Conservation (phyloP, 805 yeast genomes). For the Metschnikowia kunwiensis region DNA sequence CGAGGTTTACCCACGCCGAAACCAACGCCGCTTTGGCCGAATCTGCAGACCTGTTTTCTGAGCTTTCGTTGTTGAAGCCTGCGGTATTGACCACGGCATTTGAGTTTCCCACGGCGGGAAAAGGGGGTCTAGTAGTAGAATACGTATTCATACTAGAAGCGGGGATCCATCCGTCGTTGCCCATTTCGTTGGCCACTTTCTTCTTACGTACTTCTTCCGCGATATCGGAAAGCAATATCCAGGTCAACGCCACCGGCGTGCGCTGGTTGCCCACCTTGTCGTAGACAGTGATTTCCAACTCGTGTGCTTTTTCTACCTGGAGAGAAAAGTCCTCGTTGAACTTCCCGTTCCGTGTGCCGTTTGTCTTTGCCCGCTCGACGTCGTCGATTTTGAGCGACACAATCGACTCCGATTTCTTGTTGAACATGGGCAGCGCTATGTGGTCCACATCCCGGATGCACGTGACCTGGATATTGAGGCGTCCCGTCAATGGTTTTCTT, state of each 20-base stretch:
- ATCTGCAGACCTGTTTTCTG: slow-evolving; percentile 4
- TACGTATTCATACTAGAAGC: slow-evolving; percentile 51
- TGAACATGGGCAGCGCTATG: slow-evolving; percentile 75
- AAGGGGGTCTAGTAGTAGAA: slow-evolving; percentile 6
- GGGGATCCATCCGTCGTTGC: slow-evolving; percentile 81
- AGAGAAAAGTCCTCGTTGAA: slow-evolving; percentile 83
- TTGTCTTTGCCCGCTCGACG: slow-evolving; percentile 74
- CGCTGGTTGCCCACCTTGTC: slow-evolving; percentile 67
- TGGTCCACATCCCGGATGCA: slow-evolving; percentile 90
- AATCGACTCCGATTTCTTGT: slow-evolving; percentile 74
- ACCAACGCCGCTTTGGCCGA: slow-evolving; percentile 39
- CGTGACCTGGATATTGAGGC: slow-evolving; percentile 65
- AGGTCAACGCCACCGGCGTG: slow-evolving; percentile 87
- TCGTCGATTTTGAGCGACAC: slow-evolving; percentile 85
- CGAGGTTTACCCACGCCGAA: slow-evolving; percentile 85
- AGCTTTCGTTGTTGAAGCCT: background rate
- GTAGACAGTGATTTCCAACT: slow-evolving; percentile 81
- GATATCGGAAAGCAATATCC: slow-evolving; percentile 88
- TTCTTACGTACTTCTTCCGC: slow-evolving; percentile 93
- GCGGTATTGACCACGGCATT: slow-evolving; percentile 3
- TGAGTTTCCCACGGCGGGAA: slow-evolving; percentile 4
- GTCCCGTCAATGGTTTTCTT: slow-evolving; percentile 81
- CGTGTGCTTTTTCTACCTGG: slow-evolving; percentile 86
- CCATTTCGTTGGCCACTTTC: slow-evolving; percentile 66
- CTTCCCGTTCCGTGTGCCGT: slow-evolving; percentile 68